Conservation (phyloP, 495 filamentous ascomycete species). For the Staphylotrichum longicolle region DNA sequence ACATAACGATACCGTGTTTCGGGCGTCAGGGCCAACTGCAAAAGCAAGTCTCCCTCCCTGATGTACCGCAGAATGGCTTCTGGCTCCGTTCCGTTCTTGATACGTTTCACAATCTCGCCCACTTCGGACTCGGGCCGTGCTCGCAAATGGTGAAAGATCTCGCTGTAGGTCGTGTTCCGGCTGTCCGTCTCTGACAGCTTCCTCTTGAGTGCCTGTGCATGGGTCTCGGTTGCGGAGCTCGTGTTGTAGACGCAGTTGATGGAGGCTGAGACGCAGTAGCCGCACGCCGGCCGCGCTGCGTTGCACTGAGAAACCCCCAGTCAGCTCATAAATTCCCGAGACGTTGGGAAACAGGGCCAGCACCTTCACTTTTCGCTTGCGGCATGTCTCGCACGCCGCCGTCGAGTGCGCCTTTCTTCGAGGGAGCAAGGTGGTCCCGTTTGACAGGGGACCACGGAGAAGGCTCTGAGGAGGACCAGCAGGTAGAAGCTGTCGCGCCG, state of each 20-base stretch:
- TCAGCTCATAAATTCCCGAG: neutral
- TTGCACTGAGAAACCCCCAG: neutral
- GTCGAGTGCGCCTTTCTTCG: constrained; percentile 6
- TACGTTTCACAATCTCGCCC: constrained; percentile 30
- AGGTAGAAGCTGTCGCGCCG: neutral
- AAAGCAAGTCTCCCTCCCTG: constrained; percentile 32
- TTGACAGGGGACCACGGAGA: neutral
- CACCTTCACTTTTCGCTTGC: constrained; percentile 12
- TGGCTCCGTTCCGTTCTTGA: constrained; percentile 30
- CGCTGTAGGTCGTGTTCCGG: neutral
- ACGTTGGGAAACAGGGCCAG: too few relatives aligned
- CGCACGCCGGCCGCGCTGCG: neutral
- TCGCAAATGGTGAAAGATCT: constrained; percentile 1
- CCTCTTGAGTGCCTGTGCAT: constrained; percentile 9
- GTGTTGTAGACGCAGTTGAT: constrained; percentile 3
- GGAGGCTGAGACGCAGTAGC: neutral
- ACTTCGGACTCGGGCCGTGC: constrained; percentile 24
- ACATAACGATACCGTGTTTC: constrained; percentile 37
- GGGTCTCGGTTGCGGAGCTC: neutral
- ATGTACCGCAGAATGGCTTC: constrained; percentile 31
- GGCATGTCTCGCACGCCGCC: constrained; percentile 12
- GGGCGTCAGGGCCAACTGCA: constrained; percentile 34
- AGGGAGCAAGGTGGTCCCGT: neutral
- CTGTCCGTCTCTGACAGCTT: neutral
- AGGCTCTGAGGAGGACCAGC: neutral